phyloP scores from a whole-genome alignment of 768 basidiomycete genomes.

The Amanita jacksonii region DNA sequence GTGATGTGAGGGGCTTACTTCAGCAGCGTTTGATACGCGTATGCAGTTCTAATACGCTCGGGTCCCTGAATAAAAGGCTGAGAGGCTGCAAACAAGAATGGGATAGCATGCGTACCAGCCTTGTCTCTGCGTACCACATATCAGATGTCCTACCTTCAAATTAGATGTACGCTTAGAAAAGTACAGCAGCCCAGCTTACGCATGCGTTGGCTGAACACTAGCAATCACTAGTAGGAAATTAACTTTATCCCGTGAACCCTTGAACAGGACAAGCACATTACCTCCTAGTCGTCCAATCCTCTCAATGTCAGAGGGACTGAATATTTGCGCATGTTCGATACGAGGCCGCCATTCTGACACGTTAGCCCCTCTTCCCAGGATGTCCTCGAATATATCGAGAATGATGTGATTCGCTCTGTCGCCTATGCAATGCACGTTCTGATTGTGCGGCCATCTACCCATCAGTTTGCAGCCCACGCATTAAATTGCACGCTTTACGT shows the following conservation, averaged over 20 bases:
- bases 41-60: slow-evolving; percentile 77
- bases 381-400: slow-evolving; percentile 72
- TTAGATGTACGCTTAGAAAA: too few species aligned
- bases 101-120: slow-evolving; percentile 67
- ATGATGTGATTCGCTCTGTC: slow-evolving; percentile 82
- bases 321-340: slow-evolving; percentile 91
- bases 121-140: slow-evolving; percentile 85
- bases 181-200: too few species aligned
- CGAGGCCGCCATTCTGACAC: slow-evolving; percentile 54
- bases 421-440: slow-evolving; percentile 88
- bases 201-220: slow-evolving; percentile 91
- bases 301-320: slow-evolving; percentile 59
- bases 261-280: slow-evolving; percentile 21
- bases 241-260: not conserved
- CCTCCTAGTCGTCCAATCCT: slow-evolving; percentile 68
- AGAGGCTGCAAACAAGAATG: not conserved
- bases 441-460: too few species aligned
- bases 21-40: slow-evolving; percentile 78
- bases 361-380: slow-evolving; percentile 32
- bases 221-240: slow-evolving; percentile 56
- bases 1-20: slow-evolving; percentile 29
- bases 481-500: slow-evolving; percentile 19
- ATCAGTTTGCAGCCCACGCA: too few species aligned
- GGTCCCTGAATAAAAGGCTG: slow-evolving; percentile 42
- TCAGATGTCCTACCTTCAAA: slow-evolving; percentile 60